Base-by-base conservation (phyloP, 1,139 yeast species). In the Yamadazyma blattariae region DNA sequence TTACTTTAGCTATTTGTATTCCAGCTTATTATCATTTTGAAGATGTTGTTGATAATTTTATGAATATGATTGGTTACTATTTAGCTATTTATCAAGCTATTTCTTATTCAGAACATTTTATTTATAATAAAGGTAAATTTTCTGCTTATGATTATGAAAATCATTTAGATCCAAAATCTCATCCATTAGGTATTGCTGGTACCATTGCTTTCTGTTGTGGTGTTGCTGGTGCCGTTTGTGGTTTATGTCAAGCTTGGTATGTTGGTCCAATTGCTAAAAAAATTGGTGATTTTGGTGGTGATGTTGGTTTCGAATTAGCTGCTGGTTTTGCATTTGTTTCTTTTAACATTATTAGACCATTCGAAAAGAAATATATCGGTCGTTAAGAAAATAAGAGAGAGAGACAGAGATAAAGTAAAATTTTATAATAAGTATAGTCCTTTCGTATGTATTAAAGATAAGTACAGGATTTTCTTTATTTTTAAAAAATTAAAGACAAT, bases 31-130 rank as follows among this genome's bases (percentile, higher is more conserved):
- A 82, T 65, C 59, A 73, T 46, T 89, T 89, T 59, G 79, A 72
- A 41, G 51, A 60, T 8, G 89, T 85, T 51, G 84, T 89, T 83
- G 74, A 76, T 41, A 80, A 84, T 64, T 88, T 89, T 64, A 87
- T 89, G 96, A 81, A 86, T 66, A 67, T 88, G 58, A 86, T 89
- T 57, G 92, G 87, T 44, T 89, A 89, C 73, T 89, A 92, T 77
- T 72, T 89, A 57, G 88, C 96, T 41, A 84, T 88, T 54, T 89
- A 89, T 66, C 79, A 77, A 53, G 77, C 86, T 33, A 77, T 88
- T 57, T 63, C 77, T 30, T 58, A 83, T 17, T 73, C 87, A 27
- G 96, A 88, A 61, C 96, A 89, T 62, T 79, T 85, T 54, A 69
- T 87, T 54, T 83, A 77, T 74, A 77, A 82, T 57, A 72, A 65